A percentile compares a stretch with the other conserved stretches of the same genome.
phyloP scores from a whole-genome alignment of 2,329 filamentous ascomycete species.

The Neoarthrinium moseri region DNA sequence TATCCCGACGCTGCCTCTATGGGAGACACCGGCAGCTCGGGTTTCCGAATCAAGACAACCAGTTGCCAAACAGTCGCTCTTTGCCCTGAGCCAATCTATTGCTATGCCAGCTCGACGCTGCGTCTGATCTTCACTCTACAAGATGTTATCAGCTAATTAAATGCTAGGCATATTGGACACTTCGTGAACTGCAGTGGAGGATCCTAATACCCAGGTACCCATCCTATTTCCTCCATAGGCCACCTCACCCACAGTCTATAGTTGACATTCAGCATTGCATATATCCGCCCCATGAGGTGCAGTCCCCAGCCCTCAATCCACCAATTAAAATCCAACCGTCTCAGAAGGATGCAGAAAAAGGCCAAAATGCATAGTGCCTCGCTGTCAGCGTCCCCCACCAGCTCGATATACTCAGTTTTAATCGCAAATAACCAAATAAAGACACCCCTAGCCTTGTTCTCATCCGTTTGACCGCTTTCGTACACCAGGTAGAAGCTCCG shows the following conservation, averaged over 20 bases:
- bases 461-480: neutral
- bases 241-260: conserved; percentile 5
- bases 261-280: neutral
- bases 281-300: conserved; percentile 4
- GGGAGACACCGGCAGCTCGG: no score
- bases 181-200: no score
- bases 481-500: neutral
- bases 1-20: no score
- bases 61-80: no score
- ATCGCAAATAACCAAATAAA: conserved; percentile 6
- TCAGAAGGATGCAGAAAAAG: conserved; percentile 5
- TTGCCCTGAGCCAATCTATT: no score
- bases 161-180: no score
- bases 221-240: conserved; percentile 6
- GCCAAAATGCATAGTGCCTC: conserved; percentile 5
- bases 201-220: conserved; percentile 5
- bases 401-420: neutral
- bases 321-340: conserved; percentile 2
- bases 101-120: no score
- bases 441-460: neutral
- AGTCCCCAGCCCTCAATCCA: conserved; percentile 6
- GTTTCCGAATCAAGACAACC: no score
- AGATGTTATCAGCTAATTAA: no score
- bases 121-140: no score
- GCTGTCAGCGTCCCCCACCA: neutral